Conservation (phyloP, 208 protist genomes). For the Trypanosoma cruzi region DNA sequence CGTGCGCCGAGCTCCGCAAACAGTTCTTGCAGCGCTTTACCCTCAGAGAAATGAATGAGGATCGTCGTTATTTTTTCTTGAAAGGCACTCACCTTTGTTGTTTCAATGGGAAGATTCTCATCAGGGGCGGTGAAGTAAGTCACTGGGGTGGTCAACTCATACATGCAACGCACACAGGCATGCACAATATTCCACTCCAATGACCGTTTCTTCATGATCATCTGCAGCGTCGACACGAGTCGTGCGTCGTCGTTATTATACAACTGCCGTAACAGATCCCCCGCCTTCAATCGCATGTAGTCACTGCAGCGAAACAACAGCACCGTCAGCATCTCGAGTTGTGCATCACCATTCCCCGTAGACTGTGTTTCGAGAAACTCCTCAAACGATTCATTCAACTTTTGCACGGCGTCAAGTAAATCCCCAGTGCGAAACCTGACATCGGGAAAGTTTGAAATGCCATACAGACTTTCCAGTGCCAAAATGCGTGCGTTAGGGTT, state of each 20-base stretch:
- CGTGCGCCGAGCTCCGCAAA: conserved; percentile 56
- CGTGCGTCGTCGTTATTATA: conserved; percentile 53
- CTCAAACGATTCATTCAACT: conserved; percentile 80
- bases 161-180: conserved; percentile 76
- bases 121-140: conserved; percentile 71
- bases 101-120: conserved; percentile 38
- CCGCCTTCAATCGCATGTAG: conserved; percentile 66
- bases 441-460: conserved; percentile 59
- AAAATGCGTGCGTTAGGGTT: conserved; percentile 59
- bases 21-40: conserved; percentile 41
- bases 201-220: conserved; percentile 41
- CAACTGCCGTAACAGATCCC: conserved; percentile 73
- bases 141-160: conserved; percentile 76
- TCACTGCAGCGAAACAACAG: conserved; percentile 82
- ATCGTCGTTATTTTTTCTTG: conserved; percentile 61
- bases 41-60: conserved; percentile 37
- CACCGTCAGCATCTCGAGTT: conserved; percentile 74
- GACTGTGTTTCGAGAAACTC: conserved; percentile 55
- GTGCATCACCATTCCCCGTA: conserved; percentile 26
- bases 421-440: conserved; percentile 55
- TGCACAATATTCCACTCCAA: conserved; percentile 81
- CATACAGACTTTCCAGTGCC: conserved; percentile 77
- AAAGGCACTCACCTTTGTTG: conserved; percentile 63
- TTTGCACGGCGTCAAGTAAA: conserved; percentile 59
- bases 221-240: conserved; percentile 52